A percentile compares a stretch with the other conserved stretches of the same genome.
Evolutionary conservation across 768 basidiomycete genomes (phyloP).

Genomic region (Rhodosporidiobolus sp.): DNA sequence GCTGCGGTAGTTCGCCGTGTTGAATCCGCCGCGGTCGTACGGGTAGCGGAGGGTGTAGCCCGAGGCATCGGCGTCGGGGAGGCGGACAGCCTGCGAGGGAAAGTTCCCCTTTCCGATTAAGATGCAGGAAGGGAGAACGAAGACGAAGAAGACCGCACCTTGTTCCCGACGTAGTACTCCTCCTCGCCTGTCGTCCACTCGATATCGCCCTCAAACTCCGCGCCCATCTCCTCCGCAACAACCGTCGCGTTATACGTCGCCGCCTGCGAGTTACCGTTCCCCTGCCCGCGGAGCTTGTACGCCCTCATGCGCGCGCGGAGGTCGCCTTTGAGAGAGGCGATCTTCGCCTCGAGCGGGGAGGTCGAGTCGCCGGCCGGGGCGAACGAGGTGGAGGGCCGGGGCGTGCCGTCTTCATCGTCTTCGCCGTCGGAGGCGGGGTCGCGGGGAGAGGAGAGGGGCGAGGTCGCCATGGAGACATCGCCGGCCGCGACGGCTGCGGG

Average conservation of each 20-base stretch:
- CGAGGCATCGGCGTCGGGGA: conserved; percentile 21
- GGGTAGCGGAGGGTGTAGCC: conserved; percentile 77
- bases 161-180: conserved; percentile 66
- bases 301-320: conserved; percentile 49
- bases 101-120: no score
- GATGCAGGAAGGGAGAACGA: not conserved
- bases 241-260: conserved; percentile 71
- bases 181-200: conserved; percentile 65
- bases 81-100: conserved; percentile 33
- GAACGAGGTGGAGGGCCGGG: no score
- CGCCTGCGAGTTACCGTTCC: conserved; percentile 45
- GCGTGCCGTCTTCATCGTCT: no score
- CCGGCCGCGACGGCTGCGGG: no score
- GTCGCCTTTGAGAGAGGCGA: conserved; percentile 55
- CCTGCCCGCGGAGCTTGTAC: conserved; percentile 64
- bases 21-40: conserved; percentile 75
- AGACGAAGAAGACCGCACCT: conserved; percentile 51
- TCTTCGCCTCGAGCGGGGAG: conserved; percentile 61
- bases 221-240: conserved; percentile 77
- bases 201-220: conserved; percentile 69
- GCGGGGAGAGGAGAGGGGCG: no score
- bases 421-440: no score
- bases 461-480: no score
- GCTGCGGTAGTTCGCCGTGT: conserved; percentile 65
- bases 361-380: no score